Evolutionary conservation across 176 grass and related monocot species (phyloP).

Genomic region (Raddia distichophylla): DNA sequence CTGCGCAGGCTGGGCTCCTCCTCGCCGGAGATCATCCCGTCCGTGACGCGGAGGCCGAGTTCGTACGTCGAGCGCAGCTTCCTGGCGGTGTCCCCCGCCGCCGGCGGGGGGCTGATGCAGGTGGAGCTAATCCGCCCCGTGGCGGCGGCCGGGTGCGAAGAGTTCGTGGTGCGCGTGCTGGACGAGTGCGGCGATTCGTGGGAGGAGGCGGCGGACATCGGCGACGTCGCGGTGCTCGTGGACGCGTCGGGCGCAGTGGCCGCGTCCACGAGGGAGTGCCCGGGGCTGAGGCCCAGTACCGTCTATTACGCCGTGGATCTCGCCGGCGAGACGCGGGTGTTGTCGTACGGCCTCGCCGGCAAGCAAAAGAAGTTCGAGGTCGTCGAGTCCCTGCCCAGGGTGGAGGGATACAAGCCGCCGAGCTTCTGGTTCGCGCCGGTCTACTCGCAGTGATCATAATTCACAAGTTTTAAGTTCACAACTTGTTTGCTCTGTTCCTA

Average conservation of each 20-base stretch:
- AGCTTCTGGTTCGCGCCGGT: conserved; percentile 57
- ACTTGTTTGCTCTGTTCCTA: too few species aligned
- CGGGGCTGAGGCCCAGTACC: conserved; percentile 47
- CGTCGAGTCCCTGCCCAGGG: conserved; percentile 30
- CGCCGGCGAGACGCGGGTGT: conserved; percentile 44
- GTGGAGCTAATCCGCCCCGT: conserved; percentile 45
- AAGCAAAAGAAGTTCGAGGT: conserved; percentile 50
- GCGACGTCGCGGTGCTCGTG: conserved; percentile 48
- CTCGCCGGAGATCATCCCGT: conserved; percentile 52
- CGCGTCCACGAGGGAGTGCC: conserved; percentile 43
- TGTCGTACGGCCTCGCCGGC: conserved; percentile 48
- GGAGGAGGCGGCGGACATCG: conserved; percentile 53
- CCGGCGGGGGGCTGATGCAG: conserved; percentile 45
- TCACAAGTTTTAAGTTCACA: too few species aligned
- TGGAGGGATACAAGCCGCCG: conserved; percentile 34
- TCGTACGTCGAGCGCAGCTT: conserved; percentile 47
- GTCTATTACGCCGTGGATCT: conserved; percentile 48
- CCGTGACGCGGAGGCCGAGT: conserved; percentile 38
- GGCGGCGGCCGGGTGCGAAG: not conserved
- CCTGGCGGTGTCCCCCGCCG: conserved; percentile 40
- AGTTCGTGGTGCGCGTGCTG: conserved; percentile 54
- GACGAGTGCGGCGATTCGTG: conserved; percentile 49
- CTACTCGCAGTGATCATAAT: conserved; percentile 29
- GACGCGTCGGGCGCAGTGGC: conserved; percentile 45
- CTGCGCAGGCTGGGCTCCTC: conserved; percentile 41